These are phyloP conservation scores for Calonectria multiphialidica DNA, from an alignment of 2,329 filamentous ascomycete genomes.

Conservation along the genomic window DNA sequence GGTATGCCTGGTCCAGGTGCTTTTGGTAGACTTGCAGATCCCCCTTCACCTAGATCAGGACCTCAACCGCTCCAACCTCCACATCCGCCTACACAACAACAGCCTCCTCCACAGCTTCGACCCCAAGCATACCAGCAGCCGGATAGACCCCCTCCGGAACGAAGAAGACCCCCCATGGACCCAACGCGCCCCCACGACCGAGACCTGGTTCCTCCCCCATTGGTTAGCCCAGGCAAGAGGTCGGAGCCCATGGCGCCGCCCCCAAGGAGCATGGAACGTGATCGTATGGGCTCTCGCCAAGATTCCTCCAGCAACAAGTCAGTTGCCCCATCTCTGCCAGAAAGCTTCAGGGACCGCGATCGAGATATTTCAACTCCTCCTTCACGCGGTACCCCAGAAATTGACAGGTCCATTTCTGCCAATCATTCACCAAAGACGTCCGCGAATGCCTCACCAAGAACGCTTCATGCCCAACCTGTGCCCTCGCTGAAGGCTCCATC, in stretches of 20 bases:
- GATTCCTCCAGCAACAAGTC: slow-evolving; percentile 51
- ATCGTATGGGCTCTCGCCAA: slow-evolving; percentile 61
- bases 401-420: slow-evolving; percentile 25
- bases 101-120: slow-evolving; percentile 44
- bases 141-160: slow-evolving; percentile 68
- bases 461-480: slow-evolving; percentile 21
- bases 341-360: slow-evolving; percentile 51
- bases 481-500: slow-evolving; percentile 38
- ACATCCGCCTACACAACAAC: slow-evolving; percentile 34
- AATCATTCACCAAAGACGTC: slow-evolving; percentile 7
- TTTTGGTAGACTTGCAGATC: slow-evolving; percentile 54
- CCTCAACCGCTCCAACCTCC: slow-evolving; percentile 27
- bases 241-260: slow-evolving; percentile 60
- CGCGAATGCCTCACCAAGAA: neutral
- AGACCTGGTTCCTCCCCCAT: slow-evolving; percentile 68
- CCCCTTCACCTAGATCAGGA: slow-evolving; percentile 41
- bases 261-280: slow-evolving; percentile 59
- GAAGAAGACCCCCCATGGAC: slow-evolving; percentile 76
- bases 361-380: slow-evolving; percentile 43
- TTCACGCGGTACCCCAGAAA: slow-evolving; percentile 32
- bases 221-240: slow-evolving; percentile 64
- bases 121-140: slow-evolving; percentile 40
- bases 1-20: slow-evolving; percentile 56
- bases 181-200: slow-evolving; percentile 66
- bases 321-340: slow-evolving; percentile 42